These are phyloP conservation scores for Paramecium sonneborni DNA, from an alignment of 73 alveolate species.

Conservation along the genomic window DNA sequence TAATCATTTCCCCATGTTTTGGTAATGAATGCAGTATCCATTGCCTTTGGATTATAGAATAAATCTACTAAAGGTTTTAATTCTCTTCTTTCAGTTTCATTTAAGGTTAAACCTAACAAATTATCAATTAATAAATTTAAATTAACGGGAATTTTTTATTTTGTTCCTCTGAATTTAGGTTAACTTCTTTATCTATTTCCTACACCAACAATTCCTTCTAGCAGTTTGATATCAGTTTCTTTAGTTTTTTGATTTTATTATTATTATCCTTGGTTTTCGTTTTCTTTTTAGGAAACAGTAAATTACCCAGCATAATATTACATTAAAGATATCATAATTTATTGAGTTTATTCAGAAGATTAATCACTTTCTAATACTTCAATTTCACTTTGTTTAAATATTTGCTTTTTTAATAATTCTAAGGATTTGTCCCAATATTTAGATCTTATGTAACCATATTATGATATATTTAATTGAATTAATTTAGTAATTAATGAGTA, in stretches of 20 bases:
- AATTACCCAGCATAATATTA: not conserved
- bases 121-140: not conserved
- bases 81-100: conserved; percentile 3
- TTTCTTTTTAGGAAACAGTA: not conserved
- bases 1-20: conserved; percentile 8
- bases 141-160: not conserved
- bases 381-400: conserved; percentile 15
- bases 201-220: not conserved
- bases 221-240: not conserved
- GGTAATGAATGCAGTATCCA: not conserved
- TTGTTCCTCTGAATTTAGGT: not conserved
- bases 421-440: conserved; percentile 21
- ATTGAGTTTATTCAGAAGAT: not conserved
- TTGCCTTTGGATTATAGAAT: not conserved
- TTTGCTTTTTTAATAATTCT: not conserved
- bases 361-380: conserved; percentile 8
- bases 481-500: not conserved
- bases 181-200: not conserved
- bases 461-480: not conserved
- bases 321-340: not conserved
- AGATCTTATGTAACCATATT: not conserved
- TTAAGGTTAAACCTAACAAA: not conserved
- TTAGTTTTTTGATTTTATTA: not conserved
- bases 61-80: conserved; percentile 14
- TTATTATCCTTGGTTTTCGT: not conserved